Conservation (phyloP, 345 rosid species). For the Dovyalis caffra region DNA sequence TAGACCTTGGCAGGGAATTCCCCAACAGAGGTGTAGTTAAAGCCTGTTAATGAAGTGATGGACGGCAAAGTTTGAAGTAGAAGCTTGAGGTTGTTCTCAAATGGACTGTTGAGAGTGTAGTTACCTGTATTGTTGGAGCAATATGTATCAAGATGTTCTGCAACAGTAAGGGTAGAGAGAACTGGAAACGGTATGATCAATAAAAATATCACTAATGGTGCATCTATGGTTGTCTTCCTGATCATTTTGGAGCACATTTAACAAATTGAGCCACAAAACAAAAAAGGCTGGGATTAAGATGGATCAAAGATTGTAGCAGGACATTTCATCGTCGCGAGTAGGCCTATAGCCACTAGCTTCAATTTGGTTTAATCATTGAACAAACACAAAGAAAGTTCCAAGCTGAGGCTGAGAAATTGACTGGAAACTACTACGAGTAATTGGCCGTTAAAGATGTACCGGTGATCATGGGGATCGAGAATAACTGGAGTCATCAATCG, state of each 20-base stretch:
- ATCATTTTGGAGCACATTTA: background rate
- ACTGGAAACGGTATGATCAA: slow-evolving; percentile 3
- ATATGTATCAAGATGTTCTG: background rate
- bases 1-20: slow-evolving; percentile 13
- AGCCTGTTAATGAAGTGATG: slow-evolving; percentile 21
- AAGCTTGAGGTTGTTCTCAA: slow-evolving; percentile 14
- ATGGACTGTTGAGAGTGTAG: slow-evolving; percentile 18
- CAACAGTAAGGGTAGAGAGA: background rate
- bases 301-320: background rate
- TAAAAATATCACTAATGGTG: background rate
- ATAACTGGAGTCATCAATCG: background rate
- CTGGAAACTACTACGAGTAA: background rate
- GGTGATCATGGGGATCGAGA: background rate
- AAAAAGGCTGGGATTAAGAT: background rate
- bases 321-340: background rate
- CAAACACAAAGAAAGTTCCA: background rate
- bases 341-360: background rate
- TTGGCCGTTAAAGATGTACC: background rate
- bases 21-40: slow-evolving; percentile 20
- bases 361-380: no score
- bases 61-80: slow-evolving; percentile 20
- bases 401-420: background rate
- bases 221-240: background rate
- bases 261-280: background rate
- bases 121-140: background rate